Percentiles rank a stretch among this genome's conserved stretches.
Conservation (phyloP, 768 basidiomycete species). For the Candolleomyces eurysporus region DNA sequence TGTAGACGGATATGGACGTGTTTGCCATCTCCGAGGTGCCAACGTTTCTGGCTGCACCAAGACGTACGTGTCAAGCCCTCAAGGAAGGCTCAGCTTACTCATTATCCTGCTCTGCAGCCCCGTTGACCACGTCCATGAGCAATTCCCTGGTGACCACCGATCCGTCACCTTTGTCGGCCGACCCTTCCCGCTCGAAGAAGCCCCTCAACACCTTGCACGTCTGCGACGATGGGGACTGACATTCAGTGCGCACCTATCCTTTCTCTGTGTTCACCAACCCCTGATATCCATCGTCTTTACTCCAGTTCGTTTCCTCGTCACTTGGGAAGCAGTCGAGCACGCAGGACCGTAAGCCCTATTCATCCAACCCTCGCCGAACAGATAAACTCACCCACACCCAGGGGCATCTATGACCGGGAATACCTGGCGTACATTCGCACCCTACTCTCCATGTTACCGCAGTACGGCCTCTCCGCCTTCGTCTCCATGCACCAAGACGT, state of each 20-base stretch:
- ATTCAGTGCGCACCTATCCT: slow-evolving; percentile 56
- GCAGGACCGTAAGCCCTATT: slow-evolving; percentile 82
- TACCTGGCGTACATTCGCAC: slow-evolving; percentile 79
- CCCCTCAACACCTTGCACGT: slow-evolving; percentile 78
- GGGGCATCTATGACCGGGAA: slow-evolving; percentile 79
- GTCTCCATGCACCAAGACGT: slow-evolving; percentile 92
- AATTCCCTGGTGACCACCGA: slow-evolving; percentile 64
- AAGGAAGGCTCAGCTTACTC: slow-evolving; percentile 7
- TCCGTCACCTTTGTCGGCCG: slow-evolving; percentile 83
- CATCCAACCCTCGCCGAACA: too few species aligned
- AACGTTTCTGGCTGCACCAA: slow-evolving; percentile 85
- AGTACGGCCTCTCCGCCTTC: slow-evolving; percentile 72
- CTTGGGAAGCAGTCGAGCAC: slow-evolving; percentile 98
- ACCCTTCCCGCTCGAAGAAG: slow-evolving; percentile 89
- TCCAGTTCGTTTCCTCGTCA: slow-evolving; percentile 85
- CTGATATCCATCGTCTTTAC: background rate
- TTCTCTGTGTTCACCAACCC: background rate
- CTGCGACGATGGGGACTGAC: slow-evolving; percentile 85
- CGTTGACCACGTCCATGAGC: slow-evolving; percentile 59
- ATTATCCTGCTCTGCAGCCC: slow-evolving; percentile 44
- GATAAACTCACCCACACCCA: too few species aligned
- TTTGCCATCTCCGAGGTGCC: slow-evolving; percentile 79
- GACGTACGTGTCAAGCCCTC: slow-evolving; percentile 49
- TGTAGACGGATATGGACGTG: slow-evolving; percentile 74
- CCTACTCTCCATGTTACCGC: slow-evolving; percentile 65